phyloP scores from a whole-genome alignment of 164 flowering plant species.

The Euptelea pleiosperma region DNA sequence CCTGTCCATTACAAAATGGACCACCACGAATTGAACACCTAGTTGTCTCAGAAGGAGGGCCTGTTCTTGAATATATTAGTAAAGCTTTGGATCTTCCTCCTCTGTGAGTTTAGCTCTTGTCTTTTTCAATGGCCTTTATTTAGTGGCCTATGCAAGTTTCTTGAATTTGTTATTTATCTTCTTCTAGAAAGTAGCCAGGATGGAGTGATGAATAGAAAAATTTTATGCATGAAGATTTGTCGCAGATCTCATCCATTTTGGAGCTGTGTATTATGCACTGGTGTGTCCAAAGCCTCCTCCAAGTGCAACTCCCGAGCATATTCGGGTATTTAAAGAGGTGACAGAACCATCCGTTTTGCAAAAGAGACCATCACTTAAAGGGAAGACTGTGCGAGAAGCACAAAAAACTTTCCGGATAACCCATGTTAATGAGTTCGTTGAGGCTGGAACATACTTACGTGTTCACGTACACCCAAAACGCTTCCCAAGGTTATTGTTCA shows the following conservation, averaged over 20 bases:
- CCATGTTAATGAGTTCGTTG: slow-evolving; percentile 61
- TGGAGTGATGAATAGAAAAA: slow-evolving; percentile 21
- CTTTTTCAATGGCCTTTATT: not conserved
- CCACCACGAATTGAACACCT: slow-evolving; percentile 87
- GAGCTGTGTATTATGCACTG: slow-evolving; percentile 91
- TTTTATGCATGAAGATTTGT: slow-evolving; percentile 71
- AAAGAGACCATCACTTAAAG: slow-evolving; percentile 69
- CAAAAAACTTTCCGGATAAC: slow-evolving; percentile 85
- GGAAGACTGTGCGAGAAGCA: slow-evolving; percentile 86
- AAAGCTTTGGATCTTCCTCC: slow-evolving; percentile 75
- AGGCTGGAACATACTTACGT: slow-evolving; percentile 85
- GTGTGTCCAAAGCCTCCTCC: slow-evolving; percentile 91
- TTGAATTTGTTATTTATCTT: slow-evolving; percentile 5
- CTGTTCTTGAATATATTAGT: slow-evolving; percentile 64
- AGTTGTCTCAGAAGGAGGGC: slow-evolving; percentile 79
- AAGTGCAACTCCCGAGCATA: slow-evolving; percentile 79
- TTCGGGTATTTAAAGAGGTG: slow-evolving; percentile 51
- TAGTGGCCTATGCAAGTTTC: not conserved
- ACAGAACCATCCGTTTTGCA: slow-evolving; percentile 68
- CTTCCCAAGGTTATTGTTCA: slow-evolving; percentile 60
- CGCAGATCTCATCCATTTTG: slow-evolving; percentile 94
- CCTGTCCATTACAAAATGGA: slow-evolving; percentile 64
- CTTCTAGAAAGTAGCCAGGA: slow-evolving; percentile 5
- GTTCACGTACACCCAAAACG: slow-evolving; percentile 97
- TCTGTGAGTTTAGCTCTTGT: slow-evolving; percentile 45